Evolutionary conservation across 345 rosid genomes (phyloP).

Genomic region (Gynandropsis gynandra): DNA sequence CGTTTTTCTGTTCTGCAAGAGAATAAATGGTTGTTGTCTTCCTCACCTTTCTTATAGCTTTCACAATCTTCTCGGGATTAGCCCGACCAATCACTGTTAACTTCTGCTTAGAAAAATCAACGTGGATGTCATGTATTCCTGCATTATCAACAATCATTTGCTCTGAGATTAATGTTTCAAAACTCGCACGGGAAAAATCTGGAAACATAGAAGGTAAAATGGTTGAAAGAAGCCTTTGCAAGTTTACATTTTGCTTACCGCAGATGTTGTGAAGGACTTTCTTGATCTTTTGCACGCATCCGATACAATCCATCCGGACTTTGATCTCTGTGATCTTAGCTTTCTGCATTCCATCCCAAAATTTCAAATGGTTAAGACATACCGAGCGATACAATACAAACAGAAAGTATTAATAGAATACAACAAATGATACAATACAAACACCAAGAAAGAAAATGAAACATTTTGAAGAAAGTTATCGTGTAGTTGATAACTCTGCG

Average conservation of each 20-base stretch:
- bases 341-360: conserved; percentile 28
- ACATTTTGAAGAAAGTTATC: no score
- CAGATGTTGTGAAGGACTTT: conserved; percentile 52
- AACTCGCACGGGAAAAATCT: background rate
- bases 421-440: no score
- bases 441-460: no score
- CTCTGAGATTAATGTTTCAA: background rate
- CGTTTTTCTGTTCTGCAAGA: conserved; percentile 31
- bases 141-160: background rate
- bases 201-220: background rate
- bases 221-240: background rate
- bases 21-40: conserved; percentile 54
- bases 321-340: conserved; percentile 54
- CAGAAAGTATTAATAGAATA: no score
- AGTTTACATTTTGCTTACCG: conserved; percentile 28
- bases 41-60: conserved; percentile 58
- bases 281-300: conserved; percentile 74
- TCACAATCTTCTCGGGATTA: conserved; percentile 53
- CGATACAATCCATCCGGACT: conserved; percentile 76
- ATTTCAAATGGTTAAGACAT: no score
- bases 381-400: no score
- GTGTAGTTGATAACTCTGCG: no score
- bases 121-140: conserved; percentile 55
- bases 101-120: conserved; percentile 60
- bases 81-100: conserved; percentile 64